Conservation (phyloP, 306 rosid genomes). For the Luffa acutangula region DNA sequence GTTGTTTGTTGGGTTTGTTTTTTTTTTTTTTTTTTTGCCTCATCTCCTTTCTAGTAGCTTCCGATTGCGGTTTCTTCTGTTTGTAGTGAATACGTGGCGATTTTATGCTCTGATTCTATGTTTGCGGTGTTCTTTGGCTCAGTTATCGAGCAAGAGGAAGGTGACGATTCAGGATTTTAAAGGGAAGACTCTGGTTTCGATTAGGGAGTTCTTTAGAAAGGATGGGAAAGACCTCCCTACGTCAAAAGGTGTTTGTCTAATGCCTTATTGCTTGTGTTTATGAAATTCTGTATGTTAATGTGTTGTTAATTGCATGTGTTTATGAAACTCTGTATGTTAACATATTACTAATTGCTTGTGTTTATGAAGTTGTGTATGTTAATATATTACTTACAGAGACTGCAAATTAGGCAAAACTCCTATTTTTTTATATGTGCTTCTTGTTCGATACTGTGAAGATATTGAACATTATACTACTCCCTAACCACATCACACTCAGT, state of each 20-base stretch:
- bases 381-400: neutral
- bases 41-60: constrained; percentile 1
- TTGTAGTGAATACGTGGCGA: neutral
- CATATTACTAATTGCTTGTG: neutral
- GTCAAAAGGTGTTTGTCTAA: constrained; percentile 45
- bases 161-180: constrained; percentile 78
- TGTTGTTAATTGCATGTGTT: neutral
- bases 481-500: neutral
- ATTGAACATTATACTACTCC: neutral
- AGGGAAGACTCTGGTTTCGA: constrained; percentile 69
- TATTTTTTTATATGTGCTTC: neutral
- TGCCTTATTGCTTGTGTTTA: neutral
- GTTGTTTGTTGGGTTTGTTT: constrained; percentile 63
- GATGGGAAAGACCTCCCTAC: constrained; percentile 81
- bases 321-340: neutral
- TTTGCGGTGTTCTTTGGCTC: neutral
- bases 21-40: neutral
- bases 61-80: neutral
- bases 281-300: neutral
- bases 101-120: neutral
- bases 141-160: constrained; percentile 65
- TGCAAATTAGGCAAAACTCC: neutral
- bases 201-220: constrained; percentile 56
- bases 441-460: neutral
- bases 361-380: neutral